Evolutionary conservation across 805 yeast genomes (phyloP).

Genomic region (Cyberlindnera sargentensis): DNA sequence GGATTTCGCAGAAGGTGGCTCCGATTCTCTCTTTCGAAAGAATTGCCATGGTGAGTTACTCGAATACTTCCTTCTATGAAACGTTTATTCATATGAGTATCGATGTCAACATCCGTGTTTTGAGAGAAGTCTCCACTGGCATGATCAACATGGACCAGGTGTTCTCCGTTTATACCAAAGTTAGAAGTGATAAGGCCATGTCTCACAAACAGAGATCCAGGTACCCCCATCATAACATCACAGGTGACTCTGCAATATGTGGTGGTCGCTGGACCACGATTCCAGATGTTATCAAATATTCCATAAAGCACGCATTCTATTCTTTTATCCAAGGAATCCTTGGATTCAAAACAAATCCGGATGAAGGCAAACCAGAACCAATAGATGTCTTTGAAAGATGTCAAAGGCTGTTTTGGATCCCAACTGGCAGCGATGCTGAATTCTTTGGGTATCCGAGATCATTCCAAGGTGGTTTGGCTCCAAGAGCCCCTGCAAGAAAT

Average conservation of each 20-base stretch:
- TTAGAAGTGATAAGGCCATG: slow-evolving; percentile 8
- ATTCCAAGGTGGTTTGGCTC: slow-evolving; percentile 18
- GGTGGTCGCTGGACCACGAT: slow-evolving; percentile 25
- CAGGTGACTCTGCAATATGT: slow-evolving; percentile 20
- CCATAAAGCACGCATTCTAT: slow-evolving; percentile 14
- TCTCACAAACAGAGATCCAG: slow-evolving; percentile 11
- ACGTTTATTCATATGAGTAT: slow-evolving; percentile 14
- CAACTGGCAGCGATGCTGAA: slow-evolving; percentile 6
- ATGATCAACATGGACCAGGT: slow-evolving; percentile 21
- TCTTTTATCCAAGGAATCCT: slow-evolving; percentile 12
- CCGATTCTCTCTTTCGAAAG: slow-evolving; percentile 22
- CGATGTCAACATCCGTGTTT: slow-evolving; percentile 17
- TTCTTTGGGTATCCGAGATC: slow-evolving; percentile 17
- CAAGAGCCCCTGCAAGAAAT: slow-evolving; percentile 3
- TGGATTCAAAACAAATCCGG: slow-evolving; percentile 12
- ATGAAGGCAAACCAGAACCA: slow-evolving; percentile 1
- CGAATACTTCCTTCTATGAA: slow-evolving; percentile 22
- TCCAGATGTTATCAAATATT: slow-evolving; percentile 11
- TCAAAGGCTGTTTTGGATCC: slow-evolving; percentile 8
- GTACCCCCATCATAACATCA: slow-evolving; percentile 5
- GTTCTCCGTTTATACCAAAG: slow-evolving; percentile 14
- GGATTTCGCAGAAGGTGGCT: slow-evolving; percentile 8
- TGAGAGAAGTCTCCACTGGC: slow-evolving; percentile 14
- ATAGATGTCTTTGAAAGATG: slow-evolving; percentile 8
- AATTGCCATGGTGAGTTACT: slow-evolving; percentile 19